These are phyloP conservation scores for Albophoma yamanashiensis DNA, from an alignment of 2,329 filamentous ascomycete genomes.

Conservation along the genomic window DNA sequence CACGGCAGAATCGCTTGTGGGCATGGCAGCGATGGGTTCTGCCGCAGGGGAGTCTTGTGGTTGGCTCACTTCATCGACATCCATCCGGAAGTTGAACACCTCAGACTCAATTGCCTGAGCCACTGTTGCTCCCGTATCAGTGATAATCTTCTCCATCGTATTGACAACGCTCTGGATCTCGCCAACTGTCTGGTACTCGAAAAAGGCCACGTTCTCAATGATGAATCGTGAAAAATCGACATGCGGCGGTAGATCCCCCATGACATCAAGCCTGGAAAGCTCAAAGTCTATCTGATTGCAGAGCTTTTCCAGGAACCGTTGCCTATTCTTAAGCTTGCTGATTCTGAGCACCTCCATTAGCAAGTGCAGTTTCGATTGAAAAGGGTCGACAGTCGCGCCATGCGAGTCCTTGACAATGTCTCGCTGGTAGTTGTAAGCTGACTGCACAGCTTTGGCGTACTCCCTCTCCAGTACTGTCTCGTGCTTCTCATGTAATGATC, in stretches of 20 bases:
- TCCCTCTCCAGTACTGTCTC: constrained; percentile 93
- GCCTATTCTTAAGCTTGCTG: constrained; percentile 80
- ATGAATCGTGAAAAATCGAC: constrained; percentile 77
- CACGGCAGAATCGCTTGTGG: too few species aligned
- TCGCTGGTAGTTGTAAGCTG: constrained; percentile 80
- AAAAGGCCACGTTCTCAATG: constrained; percentile 81
- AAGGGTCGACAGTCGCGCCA: constrained; percentile 62
- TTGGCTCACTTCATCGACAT: constrained; percentile 20
- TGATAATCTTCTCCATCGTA: constrained; percentile 75
- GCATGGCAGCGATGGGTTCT: not conserved
- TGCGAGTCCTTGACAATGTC: constrained; percentile 65
- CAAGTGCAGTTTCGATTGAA: constrained; percentile 66
- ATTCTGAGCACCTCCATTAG: constrained; percentile 85
- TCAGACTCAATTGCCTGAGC: constrained; percentile 86
- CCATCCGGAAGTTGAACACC: constrained; percentile 58
- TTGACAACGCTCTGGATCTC: constrained; percentile 70
- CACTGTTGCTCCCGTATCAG: constrained; percentile 69
- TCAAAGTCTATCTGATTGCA: constrained; percentile 77
- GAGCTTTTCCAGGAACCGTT: constrained; percentile 78
- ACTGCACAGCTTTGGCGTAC: constrained; percentile 80
- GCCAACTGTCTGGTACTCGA: constrained; percentile 77
- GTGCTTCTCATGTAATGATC: constrained; percentile 77
- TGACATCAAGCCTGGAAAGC: constrained; percentile 55
- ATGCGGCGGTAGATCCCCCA: constrained; percentile 49
- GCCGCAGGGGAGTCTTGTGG: constrained; percentile 4